phyloP scores from a whole-genome alignment of 129 eudicot species.

The Daucus carota region DH1_v3.0 NC_030384.2:36507501-36508000 shows the following conservation, averaged over 20 bases:
- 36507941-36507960: background rate
- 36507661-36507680: constrained; percentile 95
- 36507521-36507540: constrained; percentile 86
- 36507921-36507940: background rate
- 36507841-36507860: constrained; percentile 61
- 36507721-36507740: background rate
- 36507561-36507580: constrained; percentile 97
- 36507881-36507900: background rate
- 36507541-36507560: constrained; percentile 77
- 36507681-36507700: constrained; percentile 18
- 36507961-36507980: background rate
- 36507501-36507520: constrained; percentile 92
- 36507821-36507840: constrained; percentile 76
- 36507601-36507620: constrained; percentile 81
- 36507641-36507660: constrained; percentile 65
- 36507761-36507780: constrained; percentile 97
- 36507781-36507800: constrained; percentile 82
- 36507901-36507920: background rate
- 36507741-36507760: background rate
- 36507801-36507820: constrained; percentile 87
- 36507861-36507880: background rate
- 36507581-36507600: constrained; percentile 76
- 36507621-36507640: constrained; percentile 58
- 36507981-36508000: too few species aligned
- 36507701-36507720: background rate